Base-by-base conservation (phyloP, 192 early-diverging fungal species). In the Coemansia sp. region DNA sequence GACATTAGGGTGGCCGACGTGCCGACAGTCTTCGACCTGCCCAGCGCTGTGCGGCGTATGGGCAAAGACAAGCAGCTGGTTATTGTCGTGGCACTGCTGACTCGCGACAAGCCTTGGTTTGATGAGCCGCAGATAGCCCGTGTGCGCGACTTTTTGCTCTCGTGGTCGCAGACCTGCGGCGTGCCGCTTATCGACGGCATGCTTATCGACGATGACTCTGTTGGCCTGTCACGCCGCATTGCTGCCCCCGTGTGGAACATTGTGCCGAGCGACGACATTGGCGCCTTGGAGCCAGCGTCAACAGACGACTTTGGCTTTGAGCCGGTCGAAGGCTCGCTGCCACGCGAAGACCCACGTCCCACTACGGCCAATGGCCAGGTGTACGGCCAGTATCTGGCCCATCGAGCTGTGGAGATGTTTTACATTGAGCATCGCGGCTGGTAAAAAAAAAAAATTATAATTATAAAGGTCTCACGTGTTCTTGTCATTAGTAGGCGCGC, bases 391-490 rank as follows among this genome's bases (percentile, higher is more conserved):
- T 76, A 81, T 50, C 68, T 81, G 67, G 78, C 78, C 16, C 78
- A 81, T 42, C 78, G 78, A 40, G 78, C 78, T 11, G 73, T 81
- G 44, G 78, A 81, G 40, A 81, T 81, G 78, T 81, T 81, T 47
- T 81, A 81, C 65, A 49, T 81, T 69, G 78, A 81, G 73, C 78
- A 81, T 38, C 78, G 78, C 67, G 78, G 78, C 67, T 81, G 78
- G 78, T 81, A 64, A 64, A 35, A 35, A 35, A 6, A 37, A 37
- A 6, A 37, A 35, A 35, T 35, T 6, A 35, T 6, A 35, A 35
- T 35, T 6, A 35, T 6, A 35, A 42, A n/a, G 28, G 52, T 52
- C 28, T 39, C 52, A 53, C 52, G 52, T 30, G 52, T 3, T 28
- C 7, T 14, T 53, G 52, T 30, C 52, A 53, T 14, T 30, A 28